Evolutionary conservation across 1,139 yeast species (phyloP).

Genomic region (Hanseniaspora sp.): DNA sequence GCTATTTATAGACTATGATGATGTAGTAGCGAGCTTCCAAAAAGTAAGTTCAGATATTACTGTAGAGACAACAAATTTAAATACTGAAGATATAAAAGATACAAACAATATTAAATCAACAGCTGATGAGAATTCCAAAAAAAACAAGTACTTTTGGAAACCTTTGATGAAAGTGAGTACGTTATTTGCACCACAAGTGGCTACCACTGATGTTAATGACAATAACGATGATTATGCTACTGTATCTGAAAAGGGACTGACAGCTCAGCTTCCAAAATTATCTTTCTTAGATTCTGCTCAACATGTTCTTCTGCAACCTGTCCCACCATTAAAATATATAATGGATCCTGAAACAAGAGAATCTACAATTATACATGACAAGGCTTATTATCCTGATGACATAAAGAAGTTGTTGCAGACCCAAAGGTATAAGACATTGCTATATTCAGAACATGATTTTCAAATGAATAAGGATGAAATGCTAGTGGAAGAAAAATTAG

Average conservation of each 20-base stretch:
- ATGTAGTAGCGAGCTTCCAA: constrained; percentile 54
- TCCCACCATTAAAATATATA: constrained; percentile 62
- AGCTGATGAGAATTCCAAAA: background rate
- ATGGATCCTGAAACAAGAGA: constrained; percentile 49
- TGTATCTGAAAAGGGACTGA: constrained; percentile 17
- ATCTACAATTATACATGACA: constrained; percentile 63
- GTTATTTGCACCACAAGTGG: constrained; percentile 26
- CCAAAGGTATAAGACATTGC: constrained; percentile 8
- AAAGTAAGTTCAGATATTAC: constrained; percentile 44
- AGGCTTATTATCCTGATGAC: constrained; percentile 54
- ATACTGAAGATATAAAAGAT: constrained; percentile 33
- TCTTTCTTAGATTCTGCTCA: constrained; percentile 78
- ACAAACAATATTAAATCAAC: background rate
- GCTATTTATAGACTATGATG: constrained; percentile 60
- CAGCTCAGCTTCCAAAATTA: constrained; percentile 45
- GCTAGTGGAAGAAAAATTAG: constrained; percentile 62
- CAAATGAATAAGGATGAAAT: constrained; percentile 1
- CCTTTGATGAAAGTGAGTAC: constrained; percentile 28
- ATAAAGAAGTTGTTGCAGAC: constrained; percentile 38
- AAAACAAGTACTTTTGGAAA: constrained; percentile 20
- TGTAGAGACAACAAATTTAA: constrained; percentile 43
- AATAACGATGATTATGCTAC: constrained; percentile 12
- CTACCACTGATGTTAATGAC: background rate
- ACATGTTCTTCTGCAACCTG: constrained; percentile 71
- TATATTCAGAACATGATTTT: background rate